Conservation (phyloP, 2,329 filamentous ascomycete species). For the Diplodia corticola region DNA sequence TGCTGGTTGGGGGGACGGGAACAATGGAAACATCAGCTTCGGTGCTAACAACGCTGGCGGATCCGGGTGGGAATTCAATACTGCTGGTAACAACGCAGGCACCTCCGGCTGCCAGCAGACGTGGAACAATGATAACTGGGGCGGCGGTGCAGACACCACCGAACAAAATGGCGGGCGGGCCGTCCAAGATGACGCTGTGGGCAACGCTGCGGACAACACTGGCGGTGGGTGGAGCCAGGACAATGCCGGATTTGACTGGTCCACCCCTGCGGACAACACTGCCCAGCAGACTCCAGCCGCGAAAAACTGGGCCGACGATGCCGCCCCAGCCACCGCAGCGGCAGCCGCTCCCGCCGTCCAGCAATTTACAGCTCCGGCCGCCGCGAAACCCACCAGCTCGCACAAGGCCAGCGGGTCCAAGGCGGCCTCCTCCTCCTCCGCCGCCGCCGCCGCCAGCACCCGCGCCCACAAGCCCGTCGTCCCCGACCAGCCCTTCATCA, state of each 20-base stretch:
- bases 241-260: background rate
- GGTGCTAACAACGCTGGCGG: background rate
- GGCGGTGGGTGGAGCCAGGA: background rate
- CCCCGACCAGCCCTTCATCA: conserved; percentile 23
- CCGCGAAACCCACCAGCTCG: background rate
- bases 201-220: background rate
- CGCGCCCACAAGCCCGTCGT: background rate
- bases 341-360: background rate
- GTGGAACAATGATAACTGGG: background rate
- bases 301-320: background rate
- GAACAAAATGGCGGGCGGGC: too few relatives aligned
- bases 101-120: too few relatives aligned
- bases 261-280: background rate
- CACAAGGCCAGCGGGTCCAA: background rate
- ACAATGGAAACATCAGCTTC: too few relatives aligned
- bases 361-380: background rate
- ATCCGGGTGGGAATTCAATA: background rate
- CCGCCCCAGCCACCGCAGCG: background rate
- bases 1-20: background rate
- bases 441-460: too few relatives aligned
- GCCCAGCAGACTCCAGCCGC: background rate
- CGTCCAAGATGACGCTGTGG: too few relatives aligned
- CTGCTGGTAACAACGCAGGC: background rate
- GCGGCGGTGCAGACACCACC: too few relatives aligned
- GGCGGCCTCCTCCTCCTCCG: background rate